Base-by-base conservation (phyloP, 148 eudicot species). In the Chenopodium quinoa region DNA sequence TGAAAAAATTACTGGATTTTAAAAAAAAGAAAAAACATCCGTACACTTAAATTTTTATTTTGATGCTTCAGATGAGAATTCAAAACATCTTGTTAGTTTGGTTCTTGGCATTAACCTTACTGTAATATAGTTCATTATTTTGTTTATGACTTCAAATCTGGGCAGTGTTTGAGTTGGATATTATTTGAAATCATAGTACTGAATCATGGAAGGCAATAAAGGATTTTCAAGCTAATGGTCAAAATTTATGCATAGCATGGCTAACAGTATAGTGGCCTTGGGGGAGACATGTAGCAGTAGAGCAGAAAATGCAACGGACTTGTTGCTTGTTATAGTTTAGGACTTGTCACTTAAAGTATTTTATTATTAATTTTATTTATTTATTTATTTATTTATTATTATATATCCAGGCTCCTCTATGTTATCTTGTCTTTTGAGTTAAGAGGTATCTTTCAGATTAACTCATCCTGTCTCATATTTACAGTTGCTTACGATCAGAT, bases 401-500 rank as follows among this genome's bases (percentile, higher is more conserved):
- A 32, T 1, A 50, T 31, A 27, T 31, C 50, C 10, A 72, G 20
- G 32, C 67, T 48, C 27, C 56, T 63, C 20, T 68, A 64, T 64
- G 20, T 19, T 46, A 9, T 54, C 67, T 69, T 80, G 11, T 73
- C 32, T 76, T 44, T 58, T 47, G 37, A 48, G 37, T 54, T 40
- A 23, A 50, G 80, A n/a, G 29, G 5, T 47, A 48, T 80, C 13
- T 20, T 71, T 11, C 52, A 0, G 4, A 78, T 56, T 52, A 56
- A 73, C 71, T 50, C 58, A 32, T 72, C 67, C 11, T 76, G 32
- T 76, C 71, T 77, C 50, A 37, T 72, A 11, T 77, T 40, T 69
- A 73, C 90, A 96, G 99, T 80, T 92, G 73, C 85, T 84, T 96
- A 92, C 88, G 98, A 73, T 88, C 89, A 69, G 99, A 96, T 78